These are phyloP conservation scores for Geotrichum candidum DNA, from an alignment of 1,139 yeast genomes.

Conservation along the genomic window DNA sequence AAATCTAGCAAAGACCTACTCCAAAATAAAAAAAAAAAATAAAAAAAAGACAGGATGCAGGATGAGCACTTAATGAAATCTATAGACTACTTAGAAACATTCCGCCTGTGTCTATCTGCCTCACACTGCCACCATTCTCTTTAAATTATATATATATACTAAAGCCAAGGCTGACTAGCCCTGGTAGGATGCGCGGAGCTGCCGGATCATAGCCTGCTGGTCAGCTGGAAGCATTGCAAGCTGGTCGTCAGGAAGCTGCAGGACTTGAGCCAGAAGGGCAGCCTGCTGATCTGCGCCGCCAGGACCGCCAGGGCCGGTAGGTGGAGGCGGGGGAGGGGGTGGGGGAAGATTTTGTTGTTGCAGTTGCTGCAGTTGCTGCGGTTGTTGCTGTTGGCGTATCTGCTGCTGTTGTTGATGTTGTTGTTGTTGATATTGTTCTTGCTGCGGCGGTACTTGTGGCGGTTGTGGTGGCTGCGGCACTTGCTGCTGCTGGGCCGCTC, in stretches of 20 bases:
- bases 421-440: neutral
- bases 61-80: too few relatives aligned
- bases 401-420: neutral
- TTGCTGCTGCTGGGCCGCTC: neutral
- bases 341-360: neutral
- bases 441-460: neutral
- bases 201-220: conserved; percentile 35
- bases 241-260: conserved; percentile 59
- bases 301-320: neutral
- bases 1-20: too few relatives aligned
- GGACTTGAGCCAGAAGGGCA: conserved; percentile 43
- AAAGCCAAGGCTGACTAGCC: neutral
- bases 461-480: neutral
- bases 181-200: conserved; percentile 15
- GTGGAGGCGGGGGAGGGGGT: neutral
- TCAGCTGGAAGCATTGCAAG: conserved; percentile 54
- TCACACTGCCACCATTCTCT: too few relatives aligned
- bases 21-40: too few relatives aligned
- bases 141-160: neutral
- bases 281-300: conserved; percentile 26
- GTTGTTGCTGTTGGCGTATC: neutral
- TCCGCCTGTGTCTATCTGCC: too few relatives aligned
- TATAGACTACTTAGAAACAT: too few relatives aligned
- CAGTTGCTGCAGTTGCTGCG: neutral
- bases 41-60: too few relatives aligned